Evolutionary conservation across 2,329 filamentous ascomycete species (phyloP).

Genomic region (Clarireedia monteithiana): DNA sequence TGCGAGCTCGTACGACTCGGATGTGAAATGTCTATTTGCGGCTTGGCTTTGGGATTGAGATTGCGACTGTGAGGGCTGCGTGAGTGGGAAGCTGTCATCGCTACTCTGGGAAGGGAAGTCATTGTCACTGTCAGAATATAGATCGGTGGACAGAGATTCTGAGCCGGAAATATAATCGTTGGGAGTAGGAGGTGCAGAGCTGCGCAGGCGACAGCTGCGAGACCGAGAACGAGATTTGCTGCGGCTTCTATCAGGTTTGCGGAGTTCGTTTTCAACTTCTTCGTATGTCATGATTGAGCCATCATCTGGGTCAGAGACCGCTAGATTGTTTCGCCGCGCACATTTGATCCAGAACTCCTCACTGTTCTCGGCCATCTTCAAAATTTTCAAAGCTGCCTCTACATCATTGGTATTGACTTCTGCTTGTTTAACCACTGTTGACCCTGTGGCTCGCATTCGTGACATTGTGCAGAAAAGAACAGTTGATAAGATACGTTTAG

Average conservation of each 20-base stretch:
- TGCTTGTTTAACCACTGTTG: slow-evolving; percentile 26
- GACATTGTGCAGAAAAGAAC: slow-evolving; percentile 64
- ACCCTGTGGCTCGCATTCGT: slow-evolving; percentile 45
- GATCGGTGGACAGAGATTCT: background rate
- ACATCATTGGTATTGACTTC: slow-evolving; percentile 34
- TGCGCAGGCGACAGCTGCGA: background rate
- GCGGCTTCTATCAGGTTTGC: slow-evolving; percentile 14
- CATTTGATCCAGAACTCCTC: slow-evolving; percentile 43
- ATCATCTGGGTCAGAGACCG: slow-evolving; percentile 36
- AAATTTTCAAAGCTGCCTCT: slow-evolving; percentile 42
- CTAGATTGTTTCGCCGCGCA: slow-evolving; percentile 43
- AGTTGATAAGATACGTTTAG: slow-evolving; percentile 61
- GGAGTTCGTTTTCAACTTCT: slow-evolving; percentile 24
- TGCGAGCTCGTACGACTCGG: background rate
- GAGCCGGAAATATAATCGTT: background rate
- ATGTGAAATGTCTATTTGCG: background rate
- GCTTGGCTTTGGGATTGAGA: background rate
- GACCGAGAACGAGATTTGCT: slow-evolving; percentile 13
- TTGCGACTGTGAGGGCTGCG: background rate
- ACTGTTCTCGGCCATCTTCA: slow-evolving; percentile 41
- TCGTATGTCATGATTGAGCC: slow-evolving; percentile 30
- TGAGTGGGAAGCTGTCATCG: background rate
- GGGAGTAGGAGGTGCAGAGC: background rate
- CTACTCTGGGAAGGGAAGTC: background rate
- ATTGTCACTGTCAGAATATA: background rate